phyloP scores from a whole-genome alignment of 192 early-diverging fungal genomes.

The Entomortierella beljakovae region DNA sequence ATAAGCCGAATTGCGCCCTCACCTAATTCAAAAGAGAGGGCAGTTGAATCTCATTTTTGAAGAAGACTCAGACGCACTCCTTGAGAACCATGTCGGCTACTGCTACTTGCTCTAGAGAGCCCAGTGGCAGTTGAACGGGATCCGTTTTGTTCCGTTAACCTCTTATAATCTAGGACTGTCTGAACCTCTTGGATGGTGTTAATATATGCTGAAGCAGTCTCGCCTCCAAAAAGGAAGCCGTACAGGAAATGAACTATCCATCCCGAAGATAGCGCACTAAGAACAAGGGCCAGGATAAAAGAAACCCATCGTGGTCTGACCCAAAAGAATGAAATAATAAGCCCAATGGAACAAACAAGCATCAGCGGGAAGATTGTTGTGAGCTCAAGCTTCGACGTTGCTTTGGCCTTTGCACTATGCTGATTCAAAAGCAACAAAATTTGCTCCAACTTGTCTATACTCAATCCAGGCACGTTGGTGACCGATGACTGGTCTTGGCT shows the following conservation, averaged over 20 bases:
- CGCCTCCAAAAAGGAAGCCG: constrained; percentile 40
- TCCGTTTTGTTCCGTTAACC: neutral
- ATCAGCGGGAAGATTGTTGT: constrained; percentile 7
- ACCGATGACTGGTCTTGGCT: neutral
- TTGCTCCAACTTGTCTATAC: constrained; percentile 23
- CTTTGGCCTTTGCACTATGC: neutral
- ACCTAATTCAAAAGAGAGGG: constrained; percentile 30
- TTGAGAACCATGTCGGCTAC: neutral
- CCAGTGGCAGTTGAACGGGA: neutral
- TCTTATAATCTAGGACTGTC: constrained; percentile 18
- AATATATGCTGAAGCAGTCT: constrained; percentile 12
- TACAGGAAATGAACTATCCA: constrained; percentile 48
- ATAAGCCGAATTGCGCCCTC: constrained; percentile 41
- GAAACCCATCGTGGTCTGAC: constrained; percentile 30
- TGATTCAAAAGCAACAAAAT: constrained; percentile 32
- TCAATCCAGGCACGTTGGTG: neutral
- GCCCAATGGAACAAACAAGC: constrained; percentile 7
- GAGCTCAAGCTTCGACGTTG: constrained; percentile 3
- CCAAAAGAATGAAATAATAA: constrained; percentile 31
- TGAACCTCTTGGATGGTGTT: constrained; percentile 42
- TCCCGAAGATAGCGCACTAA: constrained; percentile 18
- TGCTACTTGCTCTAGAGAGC: constrained; percentile 8
- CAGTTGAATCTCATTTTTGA: constrained; percentile 33
- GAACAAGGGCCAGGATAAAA: constrained; percentile 22
- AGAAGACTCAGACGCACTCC: constrained; percentile 10